Evolutionary conservation across 805 yeast genomes (phyloP).

Genomic region (Saturnispora saitoi): DNA sequence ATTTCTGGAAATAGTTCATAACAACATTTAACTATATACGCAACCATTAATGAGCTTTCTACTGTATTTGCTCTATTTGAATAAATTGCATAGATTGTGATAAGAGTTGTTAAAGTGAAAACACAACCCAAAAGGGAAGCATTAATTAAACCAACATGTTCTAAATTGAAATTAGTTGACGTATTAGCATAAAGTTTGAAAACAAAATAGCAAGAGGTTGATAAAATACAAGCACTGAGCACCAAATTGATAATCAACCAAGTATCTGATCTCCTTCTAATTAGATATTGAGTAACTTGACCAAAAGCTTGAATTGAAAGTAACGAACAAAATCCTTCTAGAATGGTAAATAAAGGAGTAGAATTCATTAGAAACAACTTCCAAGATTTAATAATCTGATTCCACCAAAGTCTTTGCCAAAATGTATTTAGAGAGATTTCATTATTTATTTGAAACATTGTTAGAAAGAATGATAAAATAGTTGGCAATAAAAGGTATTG

Average conservation of each 20-base stretch:
- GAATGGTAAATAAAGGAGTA: conserved; percentile 79
- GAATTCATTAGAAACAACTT: conserved; percentile 60
- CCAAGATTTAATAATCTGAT: conserved; percentile 49
- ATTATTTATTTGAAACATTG: conserved; percentile 37
- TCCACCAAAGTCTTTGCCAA: conserved; percentile 27
- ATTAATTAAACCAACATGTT: conserved; percentile 48
- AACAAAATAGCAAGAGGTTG: conserved; percentile 69
- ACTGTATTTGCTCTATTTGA: conserved; percentile 83
- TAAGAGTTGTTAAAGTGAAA: conserved; percentile 61
- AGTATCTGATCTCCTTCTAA: conserved; percentile 35
- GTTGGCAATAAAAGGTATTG: conserved; percentile 39
- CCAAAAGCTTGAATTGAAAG: conserved; percentile 90
- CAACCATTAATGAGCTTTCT: conserved; percentile 78
- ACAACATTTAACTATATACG: conserved; percentile 86
- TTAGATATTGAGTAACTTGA: background rate
- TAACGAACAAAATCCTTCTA: conserved; percentile 90
- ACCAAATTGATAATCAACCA: conserved; percentile 33
- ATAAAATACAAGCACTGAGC: conserved; percentile 63
- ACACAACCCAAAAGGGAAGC: conserved; percentile 85
- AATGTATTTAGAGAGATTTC: conserved; percentile 12
- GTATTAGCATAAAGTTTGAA: conserved; percentile 73
- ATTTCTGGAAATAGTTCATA: conserved; percentile 90
- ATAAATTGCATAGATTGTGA: conserved; percentile 78
- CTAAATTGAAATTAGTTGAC: conserved; percentile 30
- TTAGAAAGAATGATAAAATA: conserved; percentile 58